Conservation (phyloP, 1,284 basidiomycete species). For the Vanrija humicola region DNA sequence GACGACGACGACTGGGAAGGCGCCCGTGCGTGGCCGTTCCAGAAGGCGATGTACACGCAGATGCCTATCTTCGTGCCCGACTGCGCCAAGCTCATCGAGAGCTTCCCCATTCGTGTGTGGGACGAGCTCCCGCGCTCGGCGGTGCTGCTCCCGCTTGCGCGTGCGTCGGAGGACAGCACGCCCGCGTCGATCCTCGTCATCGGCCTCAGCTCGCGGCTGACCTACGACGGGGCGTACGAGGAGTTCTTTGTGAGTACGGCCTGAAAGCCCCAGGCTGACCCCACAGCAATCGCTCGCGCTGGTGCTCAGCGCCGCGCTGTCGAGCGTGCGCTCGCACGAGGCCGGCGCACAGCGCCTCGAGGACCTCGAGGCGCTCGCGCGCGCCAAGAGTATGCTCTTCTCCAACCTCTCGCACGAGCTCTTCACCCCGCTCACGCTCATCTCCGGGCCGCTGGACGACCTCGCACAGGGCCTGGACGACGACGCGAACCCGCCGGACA, state of each 20-base stretch:
- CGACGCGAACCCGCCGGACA: slow-evolving; percentile 2
- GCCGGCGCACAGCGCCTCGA: slow-evolving; percentile 42
- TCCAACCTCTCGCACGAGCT: slow-evolving; percentile 49
- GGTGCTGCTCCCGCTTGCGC: slow-evolving; percentile 46
- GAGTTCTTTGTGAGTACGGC: slow-evolving; percentile 24
- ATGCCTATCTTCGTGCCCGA: slow-evolving; percentile 40
- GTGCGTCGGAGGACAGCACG: slow-evolving; percentile 38
- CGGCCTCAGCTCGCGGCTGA: slow-evolving; percentile 43
- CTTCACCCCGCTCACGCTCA: slow-evolving; percentile 48
- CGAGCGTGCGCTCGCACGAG: slow-evolving; percentile 1
- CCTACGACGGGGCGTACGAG: slow-evolving; percentile 44
- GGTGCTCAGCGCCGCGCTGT: too few relatives aligned
- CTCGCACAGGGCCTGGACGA: slow-evolving; percentile 26
- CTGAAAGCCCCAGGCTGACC: too few relatives aligned
- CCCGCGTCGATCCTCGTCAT: slow-evolving; percentile 44
- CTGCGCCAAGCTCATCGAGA: slow-evolving; percentile 31
- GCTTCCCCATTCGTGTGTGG: slow-evolving; percentile 43
- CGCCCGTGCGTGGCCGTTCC: slow-evolving; percentile 34
- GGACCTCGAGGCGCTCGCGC: slow-evolving; percentile 48
- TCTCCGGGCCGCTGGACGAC: slow-evolving; percentile 44
- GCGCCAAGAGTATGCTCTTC: slow-evolving; percentile 46
- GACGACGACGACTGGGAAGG: neutral
- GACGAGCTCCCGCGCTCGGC: slow-evolving; percentile 44
- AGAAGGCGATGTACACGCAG: slow-evolving; percentile 31
- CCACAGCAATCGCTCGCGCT: too few relatives aligned